Evolutionary conservation across 768 basidiomycete genomes (phyloP).

Genomic region (Rhodotorula babjevae): DNA sequence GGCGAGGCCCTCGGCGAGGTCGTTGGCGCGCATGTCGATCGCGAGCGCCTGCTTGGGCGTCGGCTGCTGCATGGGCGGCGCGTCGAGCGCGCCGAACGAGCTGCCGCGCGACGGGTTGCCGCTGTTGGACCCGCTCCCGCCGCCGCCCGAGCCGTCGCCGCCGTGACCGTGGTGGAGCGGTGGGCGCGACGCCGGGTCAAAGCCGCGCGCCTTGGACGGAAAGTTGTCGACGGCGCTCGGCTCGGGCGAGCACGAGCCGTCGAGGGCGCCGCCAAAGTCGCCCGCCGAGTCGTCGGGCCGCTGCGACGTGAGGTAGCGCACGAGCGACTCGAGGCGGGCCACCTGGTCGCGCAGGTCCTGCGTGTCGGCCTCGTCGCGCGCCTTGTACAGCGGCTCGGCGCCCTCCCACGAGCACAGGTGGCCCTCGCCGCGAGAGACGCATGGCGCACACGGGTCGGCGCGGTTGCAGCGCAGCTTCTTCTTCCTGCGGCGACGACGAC

Average conservation of each 20-base stretch:
- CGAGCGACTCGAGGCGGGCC: conserved; percentile 34
- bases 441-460: conserved; percentile 28
- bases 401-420: conserved; percentile 24
- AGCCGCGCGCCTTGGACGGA: background rate
- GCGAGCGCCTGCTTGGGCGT: conserved; percentile 1
- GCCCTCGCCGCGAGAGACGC: conserved; percentile 7
- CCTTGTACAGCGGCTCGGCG: conserved; percentile 28
- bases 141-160: too few relatives aligned
- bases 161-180: background rate
- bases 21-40: conserved; percentile 33
- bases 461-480: conserved; percentile 31
- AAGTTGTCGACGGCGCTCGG: conserved; percentile 3
- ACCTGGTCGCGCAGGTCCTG: conserved; percentile 30
- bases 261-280: background rate
- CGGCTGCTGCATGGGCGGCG: background rate
- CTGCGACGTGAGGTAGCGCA: conserved; percentile 34
- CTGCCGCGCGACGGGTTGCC: background rate
- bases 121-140: too few relatives aligned
- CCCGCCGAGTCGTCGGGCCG: background rate
- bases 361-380: conserved; percentile 21
- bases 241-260: background rate
- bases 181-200: background rate
- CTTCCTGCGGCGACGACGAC: background rate
- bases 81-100: background rate
- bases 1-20: conserved; percentile 32